Evolutionary conservation across 2,329 filamentous ascomycete species (phyloP).

Genomic region (Emmonsiellopsis sp.): DNA sequence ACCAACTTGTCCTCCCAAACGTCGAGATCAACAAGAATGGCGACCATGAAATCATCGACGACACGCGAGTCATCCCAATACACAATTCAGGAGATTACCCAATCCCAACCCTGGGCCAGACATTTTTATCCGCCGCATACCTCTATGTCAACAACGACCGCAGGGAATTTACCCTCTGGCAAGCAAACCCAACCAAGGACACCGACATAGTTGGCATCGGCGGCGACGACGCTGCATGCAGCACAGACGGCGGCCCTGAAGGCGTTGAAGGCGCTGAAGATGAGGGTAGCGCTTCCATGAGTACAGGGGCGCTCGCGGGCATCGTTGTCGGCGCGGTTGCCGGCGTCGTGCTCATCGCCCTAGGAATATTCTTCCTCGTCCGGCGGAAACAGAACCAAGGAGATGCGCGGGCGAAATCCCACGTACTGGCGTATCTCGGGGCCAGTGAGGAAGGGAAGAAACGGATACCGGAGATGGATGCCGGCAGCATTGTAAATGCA

Average conservation of each 20-base stretch:
- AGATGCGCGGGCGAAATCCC: neutral
- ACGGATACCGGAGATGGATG: neutral
- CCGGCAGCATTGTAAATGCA: neutral
- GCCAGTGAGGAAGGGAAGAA: neutral
- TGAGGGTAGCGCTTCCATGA: neutral
- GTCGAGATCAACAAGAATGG: slow-evolving; percentile 14
- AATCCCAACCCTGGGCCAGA: slow-evolving; percentile 17
- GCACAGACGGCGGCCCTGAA: neutral
- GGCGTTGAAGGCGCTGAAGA: no score
- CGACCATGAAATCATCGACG: neutral
- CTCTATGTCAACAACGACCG: slow-evolving; percentile 21
- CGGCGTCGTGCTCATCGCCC: neutral
- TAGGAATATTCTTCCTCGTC: neutral
- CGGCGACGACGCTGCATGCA: neutral
- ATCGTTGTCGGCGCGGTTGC: slow-evolving; percentile 5
- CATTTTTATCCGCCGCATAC: slow-evolving; percentile 23
- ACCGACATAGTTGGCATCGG: slow-evolving; percentile 13
- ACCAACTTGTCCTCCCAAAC: slow-evolving; percentile 22
- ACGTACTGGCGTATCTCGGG: neutral
- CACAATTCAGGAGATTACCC: slow-evolving; percentile 9
- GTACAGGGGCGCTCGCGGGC: slow-evolving; percentile 5
- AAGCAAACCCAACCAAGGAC: slow-evolving; percentile 9
- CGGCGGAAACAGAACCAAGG: neutral
- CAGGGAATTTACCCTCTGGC: slow-evolving; percentile 14
- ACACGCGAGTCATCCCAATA: neutral